Evolutionary conservation across 495 filamentous ascomycete genomes (phyloP), one percentile per base, ranked within the genome.

Genomic region (Neurospora sp.): DNA sequence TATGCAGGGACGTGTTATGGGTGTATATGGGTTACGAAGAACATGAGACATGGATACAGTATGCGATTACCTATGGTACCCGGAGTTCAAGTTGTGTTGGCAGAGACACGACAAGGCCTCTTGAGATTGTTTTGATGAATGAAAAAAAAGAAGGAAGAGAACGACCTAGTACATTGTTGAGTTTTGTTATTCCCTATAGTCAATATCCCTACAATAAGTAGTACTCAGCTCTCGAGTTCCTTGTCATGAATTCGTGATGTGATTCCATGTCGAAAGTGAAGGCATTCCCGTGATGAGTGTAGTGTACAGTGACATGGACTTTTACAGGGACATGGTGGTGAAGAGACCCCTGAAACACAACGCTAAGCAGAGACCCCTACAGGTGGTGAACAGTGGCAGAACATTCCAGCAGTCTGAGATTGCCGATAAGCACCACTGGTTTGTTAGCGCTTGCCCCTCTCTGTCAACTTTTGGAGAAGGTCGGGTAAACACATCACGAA

Each of bases 371-470:
- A 62, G 27, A 62, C 54, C 14, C 54, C 27, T 66, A 66, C 27
- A 35, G 41, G 73, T 72, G 73, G 73, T 74, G 73, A 72, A 16
- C 23, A 49, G 35, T 20, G 73, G 73, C 73, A 74, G 73, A 74
- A 74, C 41, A 44, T n/a, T 66, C 27, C 54, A 66, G 49, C 20
- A 60, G 49, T 27, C 49, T 60, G 49, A 60, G 54, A 66, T 66
- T 66, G 54, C 54, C 54, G 54, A 66, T 66, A 66, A 66, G 54
- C 54, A 66, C 54, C 54, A 66, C 54, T 18, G 54, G 27, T 35
- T 66, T 35, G 54, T 27, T 62, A 35, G 54, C 23, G 54, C 54
- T 62, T 66, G 54, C 54, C 54, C 54, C 54, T 66, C 54, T 9
- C 23, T 62, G 2, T 62, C 5, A 60, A 62, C 54, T 62, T 62